Evolutionary conservation across 148 eudicot genomes (phyloP).

Genomic region (Camellia japonica): DNA sequence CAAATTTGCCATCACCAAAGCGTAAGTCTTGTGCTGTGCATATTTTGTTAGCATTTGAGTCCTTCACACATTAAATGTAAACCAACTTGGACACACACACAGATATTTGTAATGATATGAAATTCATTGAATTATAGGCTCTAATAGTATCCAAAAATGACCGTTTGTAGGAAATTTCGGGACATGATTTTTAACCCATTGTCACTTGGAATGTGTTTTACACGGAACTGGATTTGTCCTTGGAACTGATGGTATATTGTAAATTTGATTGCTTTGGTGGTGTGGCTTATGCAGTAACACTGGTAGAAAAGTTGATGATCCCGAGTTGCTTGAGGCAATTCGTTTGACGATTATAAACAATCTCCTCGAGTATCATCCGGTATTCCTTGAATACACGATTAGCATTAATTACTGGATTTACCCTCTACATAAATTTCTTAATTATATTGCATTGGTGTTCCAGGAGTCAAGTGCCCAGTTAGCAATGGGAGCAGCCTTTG

Average conservation of each 20-base stretch:
- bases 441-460: conserved; percentile 17
- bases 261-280: conserved; percentile 3
- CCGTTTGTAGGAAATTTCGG: background rate
- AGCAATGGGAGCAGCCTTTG: conserved; percentile 92
- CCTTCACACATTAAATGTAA: conserved; percentile 4
- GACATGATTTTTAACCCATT: background rate
- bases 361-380: conserved; percentile 83
- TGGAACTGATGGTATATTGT: background rate
- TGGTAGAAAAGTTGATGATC: conserved; percentile 88
- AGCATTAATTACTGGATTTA: background rate
- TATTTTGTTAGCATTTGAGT: conserved; percentile 9
- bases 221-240: background rate
- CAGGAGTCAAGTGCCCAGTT: conserved; percentile 84
- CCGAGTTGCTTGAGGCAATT: conserved; percentile 83
- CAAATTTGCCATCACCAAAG: conserved; percentile 84
- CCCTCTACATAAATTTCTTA: conserved; percentile 5
- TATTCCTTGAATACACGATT: conserved; percentile 18
- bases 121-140: background rate
- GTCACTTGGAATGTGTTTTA: background rate
- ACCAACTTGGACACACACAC: background rate
- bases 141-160: background rate
- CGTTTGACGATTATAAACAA: conserved; percentile 90
- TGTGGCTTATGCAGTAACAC: conserved; percentile 48
- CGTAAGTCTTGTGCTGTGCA: conserved; percentile 54
- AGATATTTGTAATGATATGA: background rate